Percentiles rank a stretch among this genome's conserved stretches.
Conservation (phyloP, 2,329 filamentous ascomycete genomes). For the Calonectria pteridis region DNA sequence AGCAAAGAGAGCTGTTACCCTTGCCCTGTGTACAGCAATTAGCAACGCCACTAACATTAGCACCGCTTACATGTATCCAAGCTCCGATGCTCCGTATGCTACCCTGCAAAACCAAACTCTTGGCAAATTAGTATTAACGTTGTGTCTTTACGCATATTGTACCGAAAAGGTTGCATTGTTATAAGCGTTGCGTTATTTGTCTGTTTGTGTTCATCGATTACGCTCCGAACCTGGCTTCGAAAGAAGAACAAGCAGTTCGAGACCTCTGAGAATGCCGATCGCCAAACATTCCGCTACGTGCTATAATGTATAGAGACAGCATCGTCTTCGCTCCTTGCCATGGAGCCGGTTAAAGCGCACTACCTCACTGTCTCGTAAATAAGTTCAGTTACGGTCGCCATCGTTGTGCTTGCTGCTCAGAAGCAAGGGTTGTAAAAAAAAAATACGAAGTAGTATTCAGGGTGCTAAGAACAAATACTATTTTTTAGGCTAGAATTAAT, state of each 20-base stretch:
- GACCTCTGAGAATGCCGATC: too few species aligned
- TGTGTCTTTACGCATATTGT: not conserved
- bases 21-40: not conserved
- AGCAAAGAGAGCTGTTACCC: not conserved
- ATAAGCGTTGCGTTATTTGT: not conserved
- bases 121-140: not conserved
- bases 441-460: too few species aligned
- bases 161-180: not conserved
- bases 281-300: not conserved
- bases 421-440: too few species aligned
- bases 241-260: not conserved
- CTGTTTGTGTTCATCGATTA: not conserved
- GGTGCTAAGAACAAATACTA: too few species aligned
- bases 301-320: not conserved
- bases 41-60: not conserved
- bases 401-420: too few species aligned
- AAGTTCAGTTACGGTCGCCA: too few species aligned
- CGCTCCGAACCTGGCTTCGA: not conserved
- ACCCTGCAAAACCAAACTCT: too few species aligned
- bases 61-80: not conserved
- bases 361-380: too few species aligned
- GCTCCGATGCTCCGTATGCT: not conserved
- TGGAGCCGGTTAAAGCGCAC: too few species aligned
- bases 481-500: too few species aligned
- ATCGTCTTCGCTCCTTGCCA: too few species aligned